Base-by-base conservation (phyloP, 2,329 filamentous ascomycete species). In the Beauveria bassiana region DNA sequence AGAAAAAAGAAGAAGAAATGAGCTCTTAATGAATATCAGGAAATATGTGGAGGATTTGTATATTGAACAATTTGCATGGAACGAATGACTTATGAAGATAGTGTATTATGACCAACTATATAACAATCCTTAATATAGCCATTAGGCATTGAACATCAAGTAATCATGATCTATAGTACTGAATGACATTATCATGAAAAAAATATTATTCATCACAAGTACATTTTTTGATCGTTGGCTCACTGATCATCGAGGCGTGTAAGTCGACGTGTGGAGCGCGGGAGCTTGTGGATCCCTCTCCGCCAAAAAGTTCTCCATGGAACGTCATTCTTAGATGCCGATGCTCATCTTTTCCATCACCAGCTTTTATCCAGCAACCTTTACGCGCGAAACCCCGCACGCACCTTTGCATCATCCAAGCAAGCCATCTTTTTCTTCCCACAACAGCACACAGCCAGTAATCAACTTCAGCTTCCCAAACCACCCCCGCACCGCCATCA, bases 51-150 rank as follows among this genome's bases (percentile, higher is more conserved):
- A 28, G 43, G 55, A 49, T 3, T 47, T 50, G 43, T 50, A 58
- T 45, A 58, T 34, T 56, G 42, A n/a, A 34, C 34, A 38, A 20
- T 59, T 46, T 59, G 47, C 47, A 59, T 59, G 24, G 49, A 22
- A 18, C 42, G 18, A 46, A 59, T 46, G 57, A 59, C 16, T 53
- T 52, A 60, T 26, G 59, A 55, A 43, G 43, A 40, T 28, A 12
- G 14, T 61, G 38, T 56, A 56, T 61, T 18, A 57, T 20, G 52
- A 61, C 59, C 52, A 61, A 61, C 59, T 61, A 53, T 45, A 57
- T 52, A 56, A 51, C 52, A 61, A 55, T 61, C 59, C 46, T 51
- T 61, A 61, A 61, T 61, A 51, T 20, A 46, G 58, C 58, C 58
- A 38, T 28, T 18, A 49, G 40, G 50, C 58, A 53, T 22, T 34